These are phyloP conservation scores for Microdochium trichocladiopsis DNA, from an alignment of 2,329 filamentous ascomycete genomes.

Conservation along the genomic window DNA sequence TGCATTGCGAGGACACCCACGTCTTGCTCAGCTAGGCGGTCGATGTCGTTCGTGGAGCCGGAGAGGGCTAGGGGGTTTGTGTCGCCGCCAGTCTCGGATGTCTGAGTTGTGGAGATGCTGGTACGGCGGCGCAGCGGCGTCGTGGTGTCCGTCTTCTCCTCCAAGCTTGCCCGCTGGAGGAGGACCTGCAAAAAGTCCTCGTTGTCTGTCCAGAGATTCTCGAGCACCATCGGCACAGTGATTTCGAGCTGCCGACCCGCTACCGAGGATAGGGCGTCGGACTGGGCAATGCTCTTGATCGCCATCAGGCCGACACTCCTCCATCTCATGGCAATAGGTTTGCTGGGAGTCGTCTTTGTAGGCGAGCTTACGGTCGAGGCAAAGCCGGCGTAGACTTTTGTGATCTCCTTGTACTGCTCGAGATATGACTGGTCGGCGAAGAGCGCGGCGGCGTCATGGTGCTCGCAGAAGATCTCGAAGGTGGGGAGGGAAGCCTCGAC, in stretches of 20 bases:
- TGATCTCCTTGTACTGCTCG: constrained; percentile 73
- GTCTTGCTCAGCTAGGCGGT: constrained; percentile 84
- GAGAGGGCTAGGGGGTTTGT: constrained; percentile 67
- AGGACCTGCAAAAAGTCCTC: constrained; percentile 64
- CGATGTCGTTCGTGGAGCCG: constrained; percentile 77
- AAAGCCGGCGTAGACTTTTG: constrained; percentile 71
- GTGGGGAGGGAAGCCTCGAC: constrained; percentile 83
- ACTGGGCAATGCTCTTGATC: constrained; percentile 72
- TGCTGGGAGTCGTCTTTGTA: constrained; percentile 51
- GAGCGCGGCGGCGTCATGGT: constrained; percentile 81
- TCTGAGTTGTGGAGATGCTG: constrained; percentile 73
- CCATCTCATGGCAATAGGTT: constrained; percentile 73
- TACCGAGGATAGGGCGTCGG: constrained; percentile 70
- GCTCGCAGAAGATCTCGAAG: constrained; percentile 80
- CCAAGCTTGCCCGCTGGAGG: constrained; percentile 56
- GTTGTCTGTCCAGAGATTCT: constrained; percentile 75
- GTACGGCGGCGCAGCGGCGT: constrained; percentile 59
- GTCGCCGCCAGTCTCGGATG: constrained; percentile 55
- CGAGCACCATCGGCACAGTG: constrained; percentile 77
- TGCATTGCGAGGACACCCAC: constrained; percentile 78
- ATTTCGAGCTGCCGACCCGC: constrained; percentile 69
- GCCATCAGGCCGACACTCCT: constrained; percentile 68
- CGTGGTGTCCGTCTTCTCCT: constrained; percentile 63
- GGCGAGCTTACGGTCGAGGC: constrained; percentile 56
- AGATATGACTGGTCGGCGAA: constrained; percentile 82